Conservation (phyloP, 306 rosid species). For the Rubus idaeus region DNA sequence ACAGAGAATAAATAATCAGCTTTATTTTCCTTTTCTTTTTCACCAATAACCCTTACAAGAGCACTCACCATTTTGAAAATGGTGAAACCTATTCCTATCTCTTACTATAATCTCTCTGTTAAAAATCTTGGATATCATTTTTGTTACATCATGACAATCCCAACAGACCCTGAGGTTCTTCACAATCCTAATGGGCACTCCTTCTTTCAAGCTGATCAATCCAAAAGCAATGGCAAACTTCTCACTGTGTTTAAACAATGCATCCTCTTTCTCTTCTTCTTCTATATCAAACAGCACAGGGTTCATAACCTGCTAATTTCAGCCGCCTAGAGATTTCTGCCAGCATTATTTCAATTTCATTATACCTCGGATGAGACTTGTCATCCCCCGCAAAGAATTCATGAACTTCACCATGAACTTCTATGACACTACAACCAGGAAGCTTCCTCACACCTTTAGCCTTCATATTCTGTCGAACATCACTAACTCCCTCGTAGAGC, state of each 20-base stretch:
- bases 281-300: constrained; percentile 59
- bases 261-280: constrained; percentile 61
- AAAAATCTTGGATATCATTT: constrained; percentile 45
- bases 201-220: constrained; percentile 40
- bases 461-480: constrained; percentile 47
- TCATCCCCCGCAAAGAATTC: constrained; percentile 65
- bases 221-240: constrained; percentile 65
- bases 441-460: constrained; percentile 50
- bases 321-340: constrained; percentile 47
- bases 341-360: constrained; percentile 48
- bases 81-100: constrained; percentile 58
- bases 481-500: constrained; percentile 48
- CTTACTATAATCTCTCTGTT: constrained; percentile 45
- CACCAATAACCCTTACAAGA: constrained; percentile 60
- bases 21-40: neutral
- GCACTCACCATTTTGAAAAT: constrained; percentile 47
- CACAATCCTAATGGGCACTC: constrained; percentile 41
- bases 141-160: constrained; percentile 61
- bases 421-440: constrained; percentile 69
- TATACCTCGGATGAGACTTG: constrained; percentile 48
- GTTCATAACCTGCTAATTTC: constrained; percentile 45
- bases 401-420: constrained; percentile 61
- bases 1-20: neutral
- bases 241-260: constrained; percentile 51
- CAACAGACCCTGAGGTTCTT: constrained; percentile 49